Conservation (phyloP, 169 alveolate species). For the Plasmodium gaboni region DNA sequence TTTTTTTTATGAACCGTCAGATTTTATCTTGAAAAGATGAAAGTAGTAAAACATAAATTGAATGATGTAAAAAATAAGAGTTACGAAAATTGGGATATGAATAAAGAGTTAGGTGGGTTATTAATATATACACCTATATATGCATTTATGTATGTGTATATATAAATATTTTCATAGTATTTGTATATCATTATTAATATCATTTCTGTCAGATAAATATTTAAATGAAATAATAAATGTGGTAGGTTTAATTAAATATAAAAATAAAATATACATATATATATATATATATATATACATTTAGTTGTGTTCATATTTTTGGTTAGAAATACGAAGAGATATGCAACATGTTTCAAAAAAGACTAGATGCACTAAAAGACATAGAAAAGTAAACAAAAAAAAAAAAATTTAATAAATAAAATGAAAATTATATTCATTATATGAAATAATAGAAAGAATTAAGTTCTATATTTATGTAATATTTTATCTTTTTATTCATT, state of each 20-base stretch:
- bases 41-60: slow-evolving; percentile 26
- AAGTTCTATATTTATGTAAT: background rate
- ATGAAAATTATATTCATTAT: no score
- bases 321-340: no score
- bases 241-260: no score
- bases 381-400: slow-evolving; percentile 59
- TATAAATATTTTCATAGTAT: background rate
- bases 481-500: background rate
- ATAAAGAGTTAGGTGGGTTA: slow-evolving; percentile 9
- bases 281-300: slow-evolving; percentile 9
- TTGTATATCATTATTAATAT: background rate
- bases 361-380: slow-evolving; percentile 47
- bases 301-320: background rate
- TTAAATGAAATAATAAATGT: no score
- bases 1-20: slow-evolving; percentile 9
- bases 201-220: no score
- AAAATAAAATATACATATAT: background rate
- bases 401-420: background rate
- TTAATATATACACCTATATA: no score
- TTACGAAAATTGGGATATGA: slow-evolving; percentile 1
- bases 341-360: slow-evolving; percentile 15
- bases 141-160: background rate
- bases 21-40: slow-evolving; percentile 39
- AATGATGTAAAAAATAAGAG: slow-evolving; percentile 12
- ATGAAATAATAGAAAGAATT: background rate